phyloP scores from a whole-genome alignment of 176 grass and related monocot genomes.

The Cymbopogon citratus region DNA sequence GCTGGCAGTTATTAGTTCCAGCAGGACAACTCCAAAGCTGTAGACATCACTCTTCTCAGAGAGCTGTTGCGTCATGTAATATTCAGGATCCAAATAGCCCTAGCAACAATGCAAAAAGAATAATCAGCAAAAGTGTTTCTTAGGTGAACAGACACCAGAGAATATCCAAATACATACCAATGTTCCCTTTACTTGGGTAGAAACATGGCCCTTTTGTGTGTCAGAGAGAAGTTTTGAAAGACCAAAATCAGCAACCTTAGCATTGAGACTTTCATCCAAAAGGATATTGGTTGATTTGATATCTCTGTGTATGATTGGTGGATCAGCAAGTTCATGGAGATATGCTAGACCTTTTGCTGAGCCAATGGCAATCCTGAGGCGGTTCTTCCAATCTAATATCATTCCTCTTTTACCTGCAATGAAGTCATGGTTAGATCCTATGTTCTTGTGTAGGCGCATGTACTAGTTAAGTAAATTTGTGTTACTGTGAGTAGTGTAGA shows the following conservation, averaged over 20 bases:
- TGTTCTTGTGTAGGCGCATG: slow-evolving; percentile 2
- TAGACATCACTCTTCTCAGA: slow-evolving; percentile 77
- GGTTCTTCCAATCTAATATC: slow-evolving; percentile 53
- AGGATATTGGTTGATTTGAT: slow-evolving; percentile 78
- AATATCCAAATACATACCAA: slow-evolving; percentile 42
- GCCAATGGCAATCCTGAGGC: slow-evolving; percentile 46
- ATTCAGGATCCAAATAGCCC: slow-evolving; percentile 82
- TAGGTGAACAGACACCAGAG: neutral
- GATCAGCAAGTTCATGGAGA: slow-evolving; percentile 74
- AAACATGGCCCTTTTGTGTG: slow-evolving; percentile 52
- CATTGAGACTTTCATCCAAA: slow-evolving; percentile 52
- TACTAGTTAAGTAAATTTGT: neutral
- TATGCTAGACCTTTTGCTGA: slow-evolving; percentile 70
- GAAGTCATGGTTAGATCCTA: slow-evolving; percentile 2
- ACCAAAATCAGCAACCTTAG: slow-evolving; percentile 84
- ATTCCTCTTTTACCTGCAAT: slow-evolving; percentile 42
- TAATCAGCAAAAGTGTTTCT: neutral
- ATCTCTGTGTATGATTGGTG: slow-evolving; percentile 76
- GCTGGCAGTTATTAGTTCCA: slow-evolving; percentile 59
- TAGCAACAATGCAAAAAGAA: slow-evolving; percentile 28
- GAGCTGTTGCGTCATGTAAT: slow-evolving; percentile 77
- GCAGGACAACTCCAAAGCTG: slow-evolving; percentile 67
- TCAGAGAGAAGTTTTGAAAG: slow-evolving; percentile 60
- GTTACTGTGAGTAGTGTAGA: slow-evolving; percentile 6
- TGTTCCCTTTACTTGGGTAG: slow-evolving; percentile 81